Evolutionary conservation across 169 alveolate species (phyloP), one percentile per base, ranked within the genome.

Genomic region (Eimeria maxima): DNA sequence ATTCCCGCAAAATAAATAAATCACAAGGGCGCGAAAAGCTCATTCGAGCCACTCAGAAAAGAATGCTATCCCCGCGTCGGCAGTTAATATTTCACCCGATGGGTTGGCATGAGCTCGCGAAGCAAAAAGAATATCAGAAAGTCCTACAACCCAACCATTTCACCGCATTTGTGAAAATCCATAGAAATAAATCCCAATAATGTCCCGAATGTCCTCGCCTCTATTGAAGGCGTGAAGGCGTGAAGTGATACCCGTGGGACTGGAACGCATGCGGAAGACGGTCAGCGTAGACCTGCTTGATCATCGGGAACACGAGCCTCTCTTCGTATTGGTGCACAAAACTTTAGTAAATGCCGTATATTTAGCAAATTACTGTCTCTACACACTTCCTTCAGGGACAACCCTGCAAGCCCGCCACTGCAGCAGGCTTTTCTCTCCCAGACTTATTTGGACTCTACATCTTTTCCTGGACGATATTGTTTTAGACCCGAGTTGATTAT

Each of bases 191-290:
- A 47, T 38, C 22, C 55, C 10, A 10, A 24, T 45, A 44, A 22
- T 76, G 29, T 42, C 18, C 33, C 27, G 22, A 76, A 45, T 47
- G 20, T 47, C 11, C 87, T 76, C 60, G 5, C 44, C 44, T 10
- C 1, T 18, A 42, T 20, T 76, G 87, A 76, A 76, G 87, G 38
- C 33, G 87, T 47, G 44, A 33, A 33, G 38, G 38, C 38, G 38
- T 33, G 38, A 33, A 76, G 87, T 47, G 42, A 44, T 76, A 63
- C 65, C 60, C 63, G 4, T 76, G 60, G 87, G 87, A 47, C 87
- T 76, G 87, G 33, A 42, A 45, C 29, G 87, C 87, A 76, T 76
- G 87, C 87, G 44, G 60, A 76, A 76, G 65, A 44, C 63, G 8
- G 87, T 45, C 44, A 4, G 86, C 42, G 65, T 24, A 76, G 33